phyloP scores from a whole-genome alignment of 2,329 filamentous ascomycete genomes.

The Cadophora sp. region DNA sequence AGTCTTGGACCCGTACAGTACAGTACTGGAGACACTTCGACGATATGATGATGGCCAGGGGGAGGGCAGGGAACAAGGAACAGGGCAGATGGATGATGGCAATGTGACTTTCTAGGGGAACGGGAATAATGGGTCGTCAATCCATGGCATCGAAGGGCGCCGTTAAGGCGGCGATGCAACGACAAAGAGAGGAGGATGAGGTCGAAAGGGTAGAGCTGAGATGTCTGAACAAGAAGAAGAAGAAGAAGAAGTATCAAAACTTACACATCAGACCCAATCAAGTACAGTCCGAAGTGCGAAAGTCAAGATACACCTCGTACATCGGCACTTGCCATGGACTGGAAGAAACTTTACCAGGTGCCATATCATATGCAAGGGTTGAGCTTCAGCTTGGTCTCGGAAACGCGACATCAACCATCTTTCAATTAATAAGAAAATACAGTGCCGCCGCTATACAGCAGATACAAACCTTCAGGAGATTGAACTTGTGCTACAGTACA shows the following conservation, averaged over 20 bases:
- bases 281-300: not conserved
- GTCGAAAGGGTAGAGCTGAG: not conserved
- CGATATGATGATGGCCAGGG: conserved; percentile 8
- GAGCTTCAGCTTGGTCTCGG: not conserved
- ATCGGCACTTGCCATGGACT: not conserved
- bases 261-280: not conserved
- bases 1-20: conserved; percentile 4
- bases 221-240: not conserved
- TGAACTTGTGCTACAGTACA: not conserved
- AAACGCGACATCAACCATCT: not conserved
- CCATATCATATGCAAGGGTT: not conserved
- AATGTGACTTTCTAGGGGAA: conserved; percentile 8
- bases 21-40: no score
- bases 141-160: not conserved
- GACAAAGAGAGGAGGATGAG: not conserved
- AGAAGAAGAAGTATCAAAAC: not conserved
- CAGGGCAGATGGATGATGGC: not conserved
- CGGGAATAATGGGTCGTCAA: conserved; percentile 10
- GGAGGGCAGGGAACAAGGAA: not conserved
- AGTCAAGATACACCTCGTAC: no score
- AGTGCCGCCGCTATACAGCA: conserved; percentile 1
- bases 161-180: not conserved
- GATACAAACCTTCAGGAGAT: not conserved
- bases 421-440: not conserved
- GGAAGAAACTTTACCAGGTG: not conserved